Percentiles rank a stretch among this genome's conserved stretches.
Conservation (phyloP, 257 asterid genomes). For the Solanum habrochaites region DNA sequence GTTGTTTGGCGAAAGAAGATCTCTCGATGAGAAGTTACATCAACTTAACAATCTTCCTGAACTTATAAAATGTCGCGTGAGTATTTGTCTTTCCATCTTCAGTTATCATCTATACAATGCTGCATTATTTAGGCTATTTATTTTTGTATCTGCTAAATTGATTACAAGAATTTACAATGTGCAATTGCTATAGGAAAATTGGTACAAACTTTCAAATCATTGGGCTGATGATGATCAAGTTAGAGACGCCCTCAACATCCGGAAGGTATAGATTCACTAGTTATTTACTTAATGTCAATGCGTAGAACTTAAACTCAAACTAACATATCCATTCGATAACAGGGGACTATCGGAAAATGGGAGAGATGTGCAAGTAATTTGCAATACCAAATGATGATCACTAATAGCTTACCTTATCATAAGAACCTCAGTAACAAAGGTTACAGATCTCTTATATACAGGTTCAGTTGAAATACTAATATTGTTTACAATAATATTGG, state of each 20-base stretch:
- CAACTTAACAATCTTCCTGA: not conserved
- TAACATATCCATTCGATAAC: not conserved
- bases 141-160: not conserved
- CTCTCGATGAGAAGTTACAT: constrained; percentile 4
- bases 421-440: constrained; percentile 10
- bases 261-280: not conserved
- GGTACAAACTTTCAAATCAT: not conserved
- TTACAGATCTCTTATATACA: constrained; percentile 4
- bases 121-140: not conserved
- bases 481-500: not conserved
- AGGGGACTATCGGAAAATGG: constrained; percentile 14
- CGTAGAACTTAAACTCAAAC: not conserved
- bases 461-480: not conserved
- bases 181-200: not conserved
- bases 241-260: constrained; percentile 3
- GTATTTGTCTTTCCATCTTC: not conserved
- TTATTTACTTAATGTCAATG: not conserved
- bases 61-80: constrained; percentile 3
- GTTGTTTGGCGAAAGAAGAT: not conserved
- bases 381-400: not conserved
- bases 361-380: constrained; percentile 1
- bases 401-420: constrained; percentile 5
- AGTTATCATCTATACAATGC: not conserved
- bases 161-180: not conserved
- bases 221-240: constrained; percentile 3